A percentile compares a stretch with the other conserved stretches of the same genome.
These are phyloP conservation scores for Boletus rubescentipes DNA, from an alignment of 768 basidiomycete species.

Conservation along the genomic window DNA sequence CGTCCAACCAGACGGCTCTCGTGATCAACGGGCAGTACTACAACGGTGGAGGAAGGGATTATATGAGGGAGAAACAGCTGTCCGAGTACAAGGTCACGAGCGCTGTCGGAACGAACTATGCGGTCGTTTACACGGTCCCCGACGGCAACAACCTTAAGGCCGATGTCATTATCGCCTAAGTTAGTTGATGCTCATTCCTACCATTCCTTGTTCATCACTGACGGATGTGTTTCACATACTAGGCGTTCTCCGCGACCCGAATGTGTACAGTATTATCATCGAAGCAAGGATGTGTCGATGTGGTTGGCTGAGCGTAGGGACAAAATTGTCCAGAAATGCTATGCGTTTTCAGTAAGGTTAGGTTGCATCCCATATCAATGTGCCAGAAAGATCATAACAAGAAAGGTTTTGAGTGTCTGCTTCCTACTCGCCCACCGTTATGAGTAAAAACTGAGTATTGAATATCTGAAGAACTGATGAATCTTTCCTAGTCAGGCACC, in stretches of 20 bases:
- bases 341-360: too few species aligned
- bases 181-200: neutral
- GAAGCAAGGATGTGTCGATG: too few species aligned
- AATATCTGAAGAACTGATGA: too few species aligned
- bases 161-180: constrained; percentile 4
- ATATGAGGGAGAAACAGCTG: constrained; percentile 8
- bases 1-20: constrained; percentile 21
- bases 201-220: neutral
- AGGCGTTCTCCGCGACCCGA: neutral
- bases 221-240: neutral
- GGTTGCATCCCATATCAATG: too few species aligned
- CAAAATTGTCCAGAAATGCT: too few species aligned
- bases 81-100: constrained; percentile 4
- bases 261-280: too few species aligned
- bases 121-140: neutral
- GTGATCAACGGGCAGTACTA: constrained; percentile 33
- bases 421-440: too few species aligned
- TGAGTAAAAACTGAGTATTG: too few species aligned
- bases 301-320: too few species aligned
- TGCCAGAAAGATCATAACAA: too few species aligned
- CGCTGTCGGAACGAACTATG: constrained; percentile 1
- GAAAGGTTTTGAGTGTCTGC: too few species aligned
- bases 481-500: too few species aligned
- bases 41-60: neutral
- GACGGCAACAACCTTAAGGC: constrained; percentile 9